Evolutionary conservation across 1,284 basidiomycete genomes (phyloP).

Genomic region (Caloboletus firmus): DNA sequence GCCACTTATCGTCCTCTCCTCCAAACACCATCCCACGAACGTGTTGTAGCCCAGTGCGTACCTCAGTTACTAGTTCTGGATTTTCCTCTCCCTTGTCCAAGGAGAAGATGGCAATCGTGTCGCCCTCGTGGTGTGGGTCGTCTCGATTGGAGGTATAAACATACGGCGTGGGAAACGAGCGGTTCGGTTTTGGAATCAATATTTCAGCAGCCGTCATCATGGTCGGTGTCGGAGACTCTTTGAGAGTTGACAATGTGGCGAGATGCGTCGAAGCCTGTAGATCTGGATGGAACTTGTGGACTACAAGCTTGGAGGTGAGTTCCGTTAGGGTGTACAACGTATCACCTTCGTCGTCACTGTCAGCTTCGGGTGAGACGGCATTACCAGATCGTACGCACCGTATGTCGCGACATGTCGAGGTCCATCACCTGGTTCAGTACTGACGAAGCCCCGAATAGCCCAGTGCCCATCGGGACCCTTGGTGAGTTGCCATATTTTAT

Average conservation of each 20-base stretch:
- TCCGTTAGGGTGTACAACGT: slow-evolving; percentile 66
- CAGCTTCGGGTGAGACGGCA: neutral
- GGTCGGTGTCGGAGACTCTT: slow-evolving; percentile 42
- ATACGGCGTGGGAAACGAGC: slow-evolving; percentile 45
- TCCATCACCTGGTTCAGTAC: slow-evolving; percentile 55
- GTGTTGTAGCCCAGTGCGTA: slow-evolving; percentile 52
- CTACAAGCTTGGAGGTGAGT: slow-evolving; percentile 54
- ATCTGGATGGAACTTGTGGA: slow-evolving; percentile 48
- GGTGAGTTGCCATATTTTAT: slow-evolving; percentile 58
- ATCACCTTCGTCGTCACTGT: slow-evolving; percentile 40
- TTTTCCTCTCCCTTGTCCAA: slow-evolving; percentile 39
- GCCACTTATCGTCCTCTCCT: slow-evolving; percentile 47
- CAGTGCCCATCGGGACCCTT: slow-evolving; percentile 45
- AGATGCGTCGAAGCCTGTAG: slow-evolving; percentile 22
- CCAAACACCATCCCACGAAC: slow-evolving; percentile 54
- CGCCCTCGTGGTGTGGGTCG: slow-evolving; percentile 58
- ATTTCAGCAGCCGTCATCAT: slow-evolving; percentile 57
- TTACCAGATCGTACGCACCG: slow-evolving; percentile 42
- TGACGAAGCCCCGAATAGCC: slow-evolving; percentile 45
- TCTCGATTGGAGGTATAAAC: slow-evolving; percentile 67
- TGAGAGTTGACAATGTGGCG: slow-evolving; percentile 44
- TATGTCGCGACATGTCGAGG: slow-evolving; percentile 66
- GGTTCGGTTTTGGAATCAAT: slow-evolving; percentile 48
- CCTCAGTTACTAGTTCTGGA: slow-evolving; percentile 47
- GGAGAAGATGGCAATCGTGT: slow-evolving; percentile 60